phyloP scores from a whole-genome alignment of 768 basidiomycete species.

The Trametes meyenii region DNA sequence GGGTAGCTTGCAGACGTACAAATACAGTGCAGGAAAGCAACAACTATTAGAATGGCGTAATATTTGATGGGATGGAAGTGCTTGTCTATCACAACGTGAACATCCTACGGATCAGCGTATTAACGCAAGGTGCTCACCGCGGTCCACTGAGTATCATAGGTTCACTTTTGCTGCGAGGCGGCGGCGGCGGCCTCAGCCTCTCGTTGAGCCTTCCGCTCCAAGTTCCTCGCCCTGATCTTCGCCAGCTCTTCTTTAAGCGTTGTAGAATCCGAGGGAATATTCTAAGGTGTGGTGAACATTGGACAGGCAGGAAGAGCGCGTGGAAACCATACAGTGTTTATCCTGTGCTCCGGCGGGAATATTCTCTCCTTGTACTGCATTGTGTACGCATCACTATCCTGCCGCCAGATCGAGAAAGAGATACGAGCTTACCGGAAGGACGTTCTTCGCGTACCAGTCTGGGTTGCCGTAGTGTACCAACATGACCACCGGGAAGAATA shows the following conservation, averaged over 20 bases:
- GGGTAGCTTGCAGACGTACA: conserved; percentile 11
- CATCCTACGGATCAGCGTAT: neutral
- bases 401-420: neutral
- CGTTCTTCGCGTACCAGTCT: conserved; percentile 79
- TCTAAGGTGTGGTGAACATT: conserved; percentile 37
- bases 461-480: conserved; percentile 88
- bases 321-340: conserved; percentile 47
- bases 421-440: conserved; percentile 64
- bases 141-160: neutral
- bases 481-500: conserved; percentile 80
- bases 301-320: neutral
- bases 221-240: conserved; percentile 67
- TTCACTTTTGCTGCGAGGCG: conserved; percentile 12
- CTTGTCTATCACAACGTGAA: neutral
- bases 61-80: neutral
- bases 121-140: conserved; percentile 2
- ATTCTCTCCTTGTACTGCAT: conserved; percentile 70
- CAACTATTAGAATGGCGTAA: conserved; percentile 12
- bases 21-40: conserved; percentile 14
- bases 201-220: conserved; percentile 46
- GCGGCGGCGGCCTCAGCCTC: conserved; percentile 30
- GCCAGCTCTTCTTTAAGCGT: conserved; percentile 70
- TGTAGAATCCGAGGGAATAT: conserved; percentile 65
- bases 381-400: neutral
- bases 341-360: conserved; percentile 64